Conservation (phyloP, 2,329 filamentous ascomycete genomes). For the Penicillium concentricum region DNA sequence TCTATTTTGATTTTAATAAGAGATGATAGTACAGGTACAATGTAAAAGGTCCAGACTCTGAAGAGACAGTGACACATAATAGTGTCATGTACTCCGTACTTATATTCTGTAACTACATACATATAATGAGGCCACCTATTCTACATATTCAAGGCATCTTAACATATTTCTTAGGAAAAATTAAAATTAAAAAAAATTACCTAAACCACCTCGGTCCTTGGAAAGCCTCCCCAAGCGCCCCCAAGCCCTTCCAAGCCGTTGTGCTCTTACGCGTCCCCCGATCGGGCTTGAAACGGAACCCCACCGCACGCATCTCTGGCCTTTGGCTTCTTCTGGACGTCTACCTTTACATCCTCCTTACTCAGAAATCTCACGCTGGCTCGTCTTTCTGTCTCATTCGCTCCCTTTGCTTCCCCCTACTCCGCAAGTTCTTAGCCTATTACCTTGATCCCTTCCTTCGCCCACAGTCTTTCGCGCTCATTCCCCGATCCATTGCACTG, state of each 20-base stretch:
- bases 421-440: neutral
- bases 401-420: neutral
- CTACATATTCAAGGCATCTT: too few relatives aligned
- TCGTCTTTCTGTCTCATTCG: constrained; percentile 21
- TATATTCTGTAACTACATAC: too few relatives aligned
- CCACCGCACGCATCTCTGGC: constrained; percentile 25
- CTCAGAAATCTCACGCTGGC: constrained; percentile 25
- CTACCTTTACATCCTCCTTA: constrained; percentile 9
- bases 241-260: constrained; percentile 4
- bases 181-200: neutral
- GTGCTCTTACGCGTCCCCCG: constrained; percentile 27
- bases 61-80: neutral
- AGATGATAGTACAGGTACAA: neutral
- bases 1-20: neutral
- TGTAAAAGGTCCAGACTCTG: neutral
- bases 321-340: constrained; percentile 2
- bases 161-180: neutral
- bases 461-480: constrained; percentile 14
- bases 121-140: neutral
- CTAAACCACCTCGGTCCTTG: neutral
- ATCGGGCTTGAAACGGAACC: constrained; percentile 30
- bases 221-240: neutral
- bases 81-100: too few relatives aligned
- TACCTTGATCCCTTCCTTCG: constrained; percentile 10
- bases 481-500: constrained; percentile 27